Evolutionary conservation across 169 alveolate species (phyloP), one percentile per base, ranked within the genome.

Genomic region (Eimeria zaria): DNA sequence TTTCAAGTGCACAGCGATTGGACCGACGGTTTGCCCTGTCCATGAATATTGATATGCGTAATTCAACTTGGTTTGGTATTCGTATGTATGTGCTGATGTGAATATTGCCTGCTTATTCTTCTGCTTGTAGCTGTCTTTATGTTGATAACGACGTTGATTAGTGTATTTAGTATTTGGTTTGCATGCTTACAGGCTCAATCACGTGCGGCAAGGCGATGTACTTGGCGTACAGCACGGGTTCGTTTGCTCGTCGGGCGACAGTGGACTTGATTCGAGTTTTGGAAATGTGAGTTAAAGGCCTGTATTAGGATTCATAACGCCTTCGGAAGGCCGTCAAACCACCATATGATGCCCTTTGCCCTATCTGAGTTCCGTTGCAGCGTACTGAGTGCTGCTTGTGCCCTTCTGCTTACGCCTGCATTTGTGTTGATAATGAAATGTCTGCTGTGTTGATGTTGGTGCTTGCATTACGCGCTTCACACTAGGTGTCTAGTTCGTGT

Each of bases 151-250:
- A 69, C 3, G 8, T 2, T 33, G 0, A 2, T 11, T 2, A 11
- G 2, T 36, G 80, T 11, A 9, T 58, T 55, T 62, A 36, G 58
- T 83, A 51, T 3, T 12, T 58, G 91, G 6, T 4, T 22, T n/a
- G 51, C 48, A 69, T 33, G 51, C 30, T 33, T 62, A 9, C 71
- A 85, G 93, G 93, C 93, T 85, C 81, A 4, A 58, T 85, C 22
- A 60, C 81, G n/a, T 85, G 93, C 80, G 93, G 93, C 20, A 85
- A 85, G 64, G 93, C 93, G 62, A 51, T 62, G 60, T 58, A 85
- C 27, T 27, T 85, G 58, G 81, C 93, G 0, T 85, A 85, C 64
- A 62, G 58, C 51, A 85, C 81, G 27, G 80, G 93, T 12, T 33
- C 62, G 36, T 39, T 73, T 20, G 53, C 80, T 60, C 41, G 93